Evolutionary conservation across 2,329 filamentous ascomycete genomes (phyloP).

Genomic region (Xylariaceae sp.): DNA sequence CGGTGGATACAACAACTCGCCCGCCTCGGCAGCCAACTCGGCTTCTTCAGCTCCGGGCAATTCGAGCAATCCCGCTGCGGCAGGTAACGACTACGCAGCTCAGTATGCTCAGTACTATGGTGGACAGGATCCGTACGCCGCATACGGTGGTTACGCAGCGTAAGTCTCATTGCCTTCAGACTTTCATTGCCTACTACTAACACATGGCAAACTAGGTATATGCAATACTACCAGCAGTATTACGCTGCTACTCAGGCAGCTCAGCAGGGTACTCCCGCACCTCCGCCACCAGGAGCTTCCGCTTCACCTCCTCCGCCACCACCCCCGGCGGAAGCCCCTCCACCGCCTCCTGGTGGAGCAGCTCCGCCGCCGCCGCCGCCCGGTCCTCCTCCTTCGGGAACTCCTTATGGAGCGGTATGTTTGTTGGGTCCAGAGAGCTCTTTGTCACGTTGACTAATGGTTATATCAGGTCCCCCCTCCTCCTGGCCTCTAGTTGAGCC

Average conservation of each 20-base stretch:
- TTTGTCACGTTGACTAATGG: slow-evolving; percentile 4
- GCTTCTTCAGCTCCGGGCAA: slow-evolving; percentile 40
- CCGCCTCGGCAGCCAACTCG: slow-evolving; percentile 35
- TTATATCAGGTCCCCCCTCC: slow-evolving; percentile 49
- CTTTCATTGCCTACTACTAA: slow-evolving; percentile 8
- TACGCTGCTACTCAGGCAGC: slow-evolving; percentile 52
- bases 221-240: slow-evolving; percentile 71
- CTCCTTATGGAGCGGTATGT: slow-evolving; percentile 61
- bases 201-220: slow-evolving; percentile 40
- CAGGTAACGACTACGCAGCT: slow-evolving; percentile 58
- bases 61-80: slow-evolving; percentile 37
- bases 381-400: slow-evolving; percentile 42
- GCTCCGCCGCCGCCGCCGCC: slow-evolving; percentile 52
- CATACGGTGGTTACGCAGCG: slow-evolving; percentile 83
- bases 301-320: slow-evolving; percentile 52
- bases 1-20: slow-evolving; percentile 37
- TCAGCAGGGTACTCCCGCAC: slow-evolving; percentile 39
- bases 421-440: neutral
- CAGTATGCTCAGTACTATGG: slow-evolving; percentile 82
- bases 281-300: slow-evolving; percentile 41
- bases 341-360: slow-evolving; percentile 53
- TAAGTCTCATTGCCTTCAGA: slow-evolving; percentile 36
- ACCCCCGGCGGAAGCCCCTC: slow-evolving; percentile 58
- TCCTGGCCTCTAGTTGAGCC: slow-evolving; percentile 43
- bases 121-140: slow-evolving; percentile 75